Evolutionary conservation across 1,139 yeast species (phyloP), one percentile per base, ranked within the genome.

Genomic region (Torulaspora pretoriensis): DNA sequence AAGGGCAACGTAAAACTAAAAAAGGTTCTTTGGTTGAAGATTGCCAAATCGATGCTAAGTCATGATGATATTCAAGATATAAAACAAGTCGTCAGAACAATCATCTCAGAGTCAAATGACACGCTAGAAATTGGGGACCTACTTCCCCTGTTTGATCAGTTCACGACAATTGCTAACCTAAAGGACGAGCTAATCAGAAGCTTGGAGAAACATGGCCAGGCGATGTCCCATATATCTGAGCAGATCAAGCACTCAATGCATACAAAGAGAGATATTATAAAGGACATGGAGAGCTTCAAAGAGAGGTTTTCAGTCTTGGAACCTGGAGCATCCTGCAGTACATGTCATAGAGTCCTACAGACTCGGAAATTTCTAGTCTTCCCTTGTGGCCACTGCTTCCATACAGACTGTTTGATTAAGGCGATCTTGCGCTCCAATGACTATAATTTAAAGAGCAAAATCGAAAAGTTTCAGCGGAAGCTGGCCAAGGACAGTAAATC

Each of bases 321-420:
- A 56, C 90, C 96, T 0, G 95, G 95, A 1, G 94, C 83, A 52
- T 78, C 92, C 1, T 92, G 99, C 67, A 72, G 76, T 36, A 55
- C 78, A 4, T 94, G 98, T 65, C 68, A 73, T 13, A 75, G 75
- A 53, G 74, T 94, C 5, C 68, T 92, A 38, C 75, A 88, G 2
- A 76, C 81, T 3, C 77, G 90, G 47, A 82, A 83, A 56, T 90
- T 89, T 58, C 74, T 84, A 41, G 80, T 83, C 8, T 92, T 89
- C 60, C 96, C 97, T 0, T 92, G 98, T 60, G 84, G 79, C 49
- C 98, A 92, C 65, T 80, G 87, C 6, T 85, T 86, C 68, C 98
- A 94, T 62, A 82, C 83, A 46, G 96, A 89, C 58, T 94, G 98
- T 66, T 66, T 89, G 23, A 76, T 85, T 4, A 76, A 79, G 46